Evolutionary conservation across 164 flowering plant genomes (phyloP).

Genomic region (Platanus orientalis): DNA sequence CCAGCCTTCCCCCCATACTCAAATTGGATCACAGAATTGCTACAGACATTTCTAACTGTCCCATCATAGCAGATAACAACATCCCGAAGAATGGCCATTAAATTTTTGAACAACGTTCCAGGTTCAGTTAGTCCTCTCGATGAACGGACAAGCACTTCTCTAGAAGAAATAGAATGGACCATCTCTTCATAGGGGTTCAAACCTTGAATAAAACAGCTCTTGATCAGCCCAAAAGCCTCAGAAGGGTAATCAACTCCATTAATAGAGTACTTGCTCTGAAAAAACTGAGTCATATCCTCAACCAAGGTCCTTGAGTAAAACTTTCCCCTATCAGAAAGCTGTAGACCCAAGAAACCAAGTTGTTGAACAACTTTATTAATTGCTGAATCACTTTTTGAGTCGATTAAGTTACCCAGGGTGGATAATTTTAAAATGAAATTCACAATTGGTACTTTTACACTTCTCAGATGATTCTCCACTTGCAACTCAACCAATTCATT

Average conservation of each 20-base stretch:
- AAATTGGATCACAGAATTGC: constrained; percentile 72
- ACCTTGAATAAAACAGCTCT: constrained; percentile 67
- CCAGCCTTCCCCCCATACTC: constrained; percentile 47
- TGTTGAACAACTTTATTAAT: constrained; percentile 69
- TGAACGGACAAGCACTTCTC: constrained; percentile 86
- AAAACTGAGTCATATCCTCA: constrained; percentile 48
- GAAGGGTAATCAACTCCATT: constrained; percentile 40
- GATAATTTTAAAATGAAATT: constrained; percentile 46
- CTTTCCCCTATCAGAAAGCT: constrained; percentile 61
- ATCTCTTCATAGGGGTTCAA: constrained; percentile 76
- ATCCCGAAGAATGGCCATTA: constrained; percentile 93
- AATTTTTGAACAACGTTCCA: constrained; percentile 76
- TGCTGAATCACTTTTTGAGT: constrained; percentile 71
- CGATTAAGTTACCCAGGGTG: constrained; percentile 58
- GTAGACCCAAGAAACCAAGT: constrained; percentile 76
- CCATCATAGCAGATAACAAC: constrained; percentile 87
- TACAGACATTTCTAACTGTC: constrained; percentile 73
- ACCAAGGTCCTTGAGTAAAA: constrained; percentile 60
- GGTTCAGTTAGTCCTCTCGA: constrained; percentile 90
- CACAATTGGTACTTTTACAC: constrained; percentile 33
- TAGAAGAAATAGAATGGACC: constrained; percentile 73
- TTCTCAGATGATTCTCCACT: constrained; percentile 40
- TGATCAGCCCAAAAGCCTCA: constrained; percentile 63
- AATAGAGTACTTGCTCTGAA: constrained; percentile 37
- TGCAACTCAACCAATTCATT: constrained; percentile 63